Base-by-base conservation (phyloP, 2,329 filamentous ascomycete species). In the Talaromyces atroroseus region DNA sequence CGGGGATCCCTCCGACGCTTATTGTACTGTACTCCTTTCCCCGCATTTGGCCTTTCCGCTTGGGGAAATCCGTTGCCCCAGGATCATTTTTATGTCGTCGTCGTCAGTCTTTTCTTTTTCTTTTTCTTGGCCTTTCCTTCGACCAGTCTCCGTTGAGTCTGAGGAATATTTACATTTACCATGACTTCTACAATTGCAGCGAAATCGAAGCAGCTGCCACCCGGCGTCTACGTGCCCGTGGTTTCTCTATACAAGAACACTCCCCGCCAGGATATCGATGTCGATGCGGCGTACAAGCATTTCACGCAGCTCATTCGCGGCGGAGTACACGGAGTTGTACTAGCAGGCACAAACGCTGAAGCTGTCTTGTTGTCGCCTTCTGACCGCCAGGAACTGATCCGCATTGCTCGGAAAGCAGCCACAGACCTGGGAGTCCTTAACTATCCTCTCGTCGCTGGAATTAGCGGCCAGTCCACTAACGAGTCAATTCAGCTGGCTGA, bases 381-480 rank as follows among this genome's bases (percentile, higher is more conserved):
- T 52, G 80, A 83, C 68, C 73, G 80, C 52, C 71, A 70, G 56
- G 64, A 69, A 32, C 69, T 78, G 16, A 82, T 82, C 53, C 71
- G 79, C 20, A 73, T 81, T 49, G 80, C 66, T 76, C 44, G 45
- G 56, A 53, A 61, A 58, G 54, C 54, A 24, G 46, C 36, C 14
- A 72, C 44, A 40, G 52, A 54, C 24, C 23, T 54, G 14, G 45
- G 52, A n/a, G 54, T 49, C 16, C 23, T 36, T 16, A 26, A 49
- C 18, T 47, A 56, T 32, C 47, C 54, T 21, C 72, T 90, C 60
- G 86, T 90, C 58, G 87, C 88, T 40, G 87, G 87, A 44, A 89
- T 86, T 65, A 85, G 85, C 54, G 79, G 81, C 52, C 85, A 88
- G 66, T 87, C 84, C 52, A 86, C 83, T 11, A 78, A 84, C 57